These are phyloP conservation scores for Neocatenulostroma microsporum DNA, from an alignment of 2,329 filamentous ascomycete genomes.

Conservation along the genomic window DNA sequence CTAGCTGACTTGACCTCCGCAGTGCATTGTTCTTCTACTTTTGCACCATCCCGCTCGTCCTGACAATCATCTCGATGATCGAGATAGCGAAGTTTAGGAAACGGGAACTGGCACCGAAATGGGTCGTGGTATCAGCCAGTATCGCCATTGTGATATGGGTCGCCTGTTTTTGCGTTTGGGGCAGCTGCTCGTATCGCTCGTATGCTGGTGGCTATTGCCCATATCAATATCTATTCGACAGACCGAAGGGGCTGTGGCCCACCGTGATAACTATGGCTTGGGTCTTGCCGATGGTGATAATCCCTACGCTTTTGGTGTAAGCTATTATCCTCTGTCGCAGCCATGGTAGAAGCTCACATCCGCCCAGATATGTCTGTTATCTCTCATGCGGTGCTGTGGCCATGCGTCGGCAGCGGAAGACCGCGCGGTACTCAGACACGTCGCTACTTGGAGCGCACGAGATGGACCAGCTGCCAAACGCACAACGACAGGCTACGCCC, in stretches of 20 bases:
- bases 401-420: background rate
- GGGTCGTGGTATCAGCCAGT: background rate
- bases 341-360: background rate
- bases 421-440: background rate
- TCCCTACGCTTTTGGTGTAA: background rate
- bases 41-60: background rate
- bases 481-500: background rate
- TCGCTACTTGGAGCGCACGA: background rate
- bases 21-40: background rate
- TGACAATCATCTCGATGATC: background rate
- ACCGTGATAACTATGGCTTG: background rate
- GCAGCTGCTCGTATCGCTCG: background rate
- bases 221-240: background rate
- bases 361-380: background rate
- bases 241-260: background rate
- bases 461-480: background rate
- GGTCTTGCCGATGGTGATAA: background rate
- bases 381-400: background rate
- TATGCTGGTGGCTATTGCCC: no score
- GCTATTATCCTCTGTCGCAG: background rate
- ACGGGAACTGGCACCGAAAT: background rate
- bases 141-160: background rate
- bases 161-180: background rate
- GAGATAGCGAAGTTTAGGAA: background rate
- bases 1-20: no score